Percentiles rank a stretch among this genome's conserved stretches.
phyloP scores from a whole-genome alignment of 768 basidiomycete species.

The Neoboletus brunneissimus region DNA sequence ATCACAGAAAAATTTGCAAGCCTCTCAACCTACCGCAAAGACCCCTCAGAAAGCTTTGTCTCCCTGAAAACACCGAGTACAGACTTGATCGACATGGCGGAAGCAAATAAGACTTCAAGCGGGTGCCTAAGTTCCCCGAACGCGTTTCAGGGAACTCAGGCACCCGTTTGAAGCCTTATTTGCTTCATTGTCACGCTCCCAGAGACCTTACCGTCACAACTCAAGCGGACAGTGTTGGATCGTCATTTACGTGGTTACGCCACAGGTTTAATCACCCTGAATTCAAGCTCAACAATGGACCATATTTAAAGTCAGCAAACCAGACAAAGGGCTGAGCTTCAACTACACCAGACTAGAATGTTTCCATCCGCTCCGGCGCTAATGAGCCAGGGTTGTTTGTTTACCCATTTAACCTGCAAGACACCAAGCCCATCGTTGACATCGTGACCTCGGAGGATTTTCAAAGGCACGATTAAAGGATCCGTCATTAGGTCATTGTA shows the following conservation, averaged over 20 bases:
- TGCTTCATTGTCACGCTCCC: constrained; percentile 11
- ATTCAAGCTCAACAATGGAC: constrained; percentile 25
- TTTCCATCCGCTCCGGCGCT: constrained; percentile 92
- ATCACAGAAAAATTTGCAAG: neutral
- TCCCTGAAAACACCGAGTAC: neutral
- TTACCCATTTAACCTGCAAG: constrained; percentile 86
- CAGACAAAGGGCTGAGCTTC: constrained; percentile 32
- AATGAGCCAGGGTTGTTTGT: constrained; percentile 87
- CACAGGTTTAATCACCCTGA: constrained; percentile 5
- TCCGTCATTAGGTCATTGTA: constrained; percentile 96
- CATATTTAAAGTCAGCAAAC: constrained; percentile 22
- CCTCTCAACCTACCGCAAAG: neutral
- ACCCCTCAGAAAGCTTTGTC: neutral
- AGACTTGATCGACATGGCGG: constrained; percentile 3
- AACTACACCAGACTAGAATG: constrained; percentile 86
- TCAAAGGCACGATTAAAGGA: constrained; percentile 95
- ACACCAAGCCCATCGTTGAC: constrained; percentile 87
- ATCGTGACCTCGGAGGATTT: constrained; percentile 91
- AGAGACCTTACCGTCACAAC: constrained; percentile 1
- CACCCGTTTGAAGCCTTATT: constrained; percentile 1
- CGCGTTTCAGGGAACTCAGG: neutral
- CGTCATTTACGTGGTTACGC: constrained; percentile 17
- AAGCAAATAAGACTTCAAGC: constrained; percentile 8
- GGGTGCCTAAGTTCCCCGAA: neutral
- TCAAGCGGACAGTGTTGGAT: constrained; percentile 9